Base-by-base conservation (phyloP, 495 filamentous ascomycete species). In the Talaromyces nanjingensis region DNA sequence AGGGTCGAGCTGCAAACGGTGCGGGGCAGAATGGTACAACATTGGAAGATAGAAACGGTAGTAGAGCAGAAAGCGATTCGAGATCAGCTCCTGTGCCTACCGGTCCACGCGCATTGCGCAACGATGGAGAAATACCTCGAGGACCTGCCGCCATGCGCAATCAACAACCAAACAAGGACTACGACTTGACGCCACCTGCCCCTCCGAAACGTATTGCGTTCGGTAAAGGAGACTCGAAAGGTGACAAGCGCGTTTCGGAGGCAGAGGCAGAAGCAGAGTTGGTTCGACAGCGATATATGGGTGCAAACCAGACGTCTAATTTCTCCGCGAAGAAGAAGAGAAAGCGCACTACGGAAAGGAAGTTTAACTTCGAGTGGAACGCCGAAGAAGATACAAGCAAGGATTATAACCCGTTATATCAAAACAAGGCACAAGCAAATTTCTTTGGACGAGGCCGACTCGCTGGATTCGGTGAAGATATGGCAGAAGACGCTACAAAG, bases 301-400 rank as follows among this genome's bases (percentile, higher is more conserved):
- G 94, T 6, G 87, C 89, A 11, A 91, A 96, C 57, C 85, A 89
- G 65, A 87, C 87, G 56, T 96, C 91, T 3, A 97, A 87, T 31
- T 96, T 97, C 71, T 96, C 92, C 0, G 92, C 91, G 8, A 96
- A 96, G 82, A 98, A 98, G 83, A 98, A 98, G 80, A 84, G 93
- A 57, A 88, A 89, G 73, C 83, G 96, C 65, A 96, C 93, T 1
- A 92, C 91, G 9, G 93, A 97, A 72, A 91, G 93, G 76, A 97
- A 98, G 71, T 98, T 98, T 82, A 98, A 97, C 70, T 98, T 99
- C 67, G 94, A 98, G 73, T 99, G 94, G 94, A 96, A 96, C 67
- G 82, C 85, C 2, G 92, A 97, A 68, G 94, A 99, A 68, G 94
- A 99, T 73, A 99, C 94, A 14, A 96, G 90, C 65, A 80, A 80